Evolutionary conservation across 805 yeast species (phyloP).

Genomic region (Saturnispora gosingensis): DNA sequence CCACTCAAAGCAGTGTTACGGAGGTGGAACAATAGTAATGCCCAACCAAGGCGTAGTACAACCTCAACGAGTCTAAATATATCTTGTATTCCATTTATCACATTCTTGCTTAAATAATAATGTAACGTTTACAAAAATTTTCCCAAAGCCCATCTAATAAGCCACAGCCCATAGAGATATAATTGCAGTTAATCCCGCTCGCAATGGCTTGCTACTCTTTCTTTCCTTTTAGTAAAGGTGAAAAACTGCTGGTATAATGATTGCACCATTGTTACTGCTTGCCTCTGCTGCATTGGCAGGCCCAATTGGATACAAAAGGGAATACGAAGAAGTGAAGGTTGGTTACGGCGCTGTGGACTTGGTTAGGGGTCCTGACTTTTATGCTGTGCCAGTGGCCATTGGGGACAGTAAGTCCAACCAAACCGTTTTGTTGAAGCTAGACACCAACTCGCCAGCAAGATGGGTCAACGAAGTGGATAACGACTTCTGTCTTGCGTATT

Average conservation of each 20-base stretch:
- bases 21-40: no score
- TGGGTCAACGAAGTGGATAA: slow-evolving; percentile 37
- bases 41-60: no score
- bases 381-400: slow-evolving; percentile 33
- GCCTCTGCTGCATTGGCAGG: neutral
- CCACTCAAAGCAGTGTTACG: no score
- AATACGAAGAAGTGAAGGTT: neutral
- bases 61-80: no score
- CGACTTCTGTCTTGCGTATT: slow-evolving; percentile 11
- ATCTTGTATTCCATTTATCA: no score
- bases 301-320: neutral
- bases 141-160: neutral
- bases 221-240: neutral
- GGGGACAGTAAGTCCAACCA: slow-evolving; percentile 57
- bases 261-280: neutral
- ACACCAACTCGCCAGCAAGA: slow-evolving; percentile 60
- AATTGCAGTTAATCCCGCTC: neutral
- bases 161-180: neutral
- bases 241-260: neutral
- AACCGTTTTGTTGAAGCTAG: slow-evolving; percentile 42
- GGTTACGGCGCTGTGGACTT: neutral
- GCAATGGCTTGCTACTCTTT: neutral
- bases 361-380: slow-evolving; percentile 12
- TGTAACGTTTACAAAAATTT: neutral
- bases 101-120: neutral